Evolutionary conservation across 2,329 filamentous ascomycete genomes (phyloP), one percentile per base, ranked within the genome.

Genomic region (Talaromyces sp.): DNA sequence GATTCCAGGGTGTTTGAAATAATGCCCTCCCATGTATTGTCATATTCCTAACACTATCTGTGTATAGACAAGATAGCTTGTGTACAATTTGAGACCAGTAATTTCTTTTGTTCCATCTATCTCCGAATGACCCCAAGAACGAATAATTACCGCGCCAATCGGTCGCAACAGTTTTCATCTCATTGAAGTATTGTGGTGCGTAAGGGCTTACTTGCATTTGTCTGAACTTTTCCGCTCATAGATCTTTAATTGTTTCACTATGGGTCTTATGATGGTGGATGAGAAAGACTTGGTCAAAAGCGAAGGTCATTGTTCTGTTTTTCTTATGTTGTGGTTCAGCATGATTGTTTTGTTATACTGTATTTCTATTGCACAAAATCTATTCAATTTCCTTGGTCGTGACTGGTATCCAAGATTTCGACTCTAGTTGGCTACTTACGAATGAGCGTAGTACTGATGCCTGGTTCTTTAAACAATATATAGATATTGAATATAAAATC

Each of bases 31-130:
- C 63, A 65, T 70, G 70, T 68, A 70, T 64, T 66, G 68, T 71
- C 54, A 56, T 69, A 70, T 70, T 57, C 57, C 53, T 57, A 60
- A 57, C 58, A 60, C 58, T 59, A 59, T 71, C 69, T 73, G 68
- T 74, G 69, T 72, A 73, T 73, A 75, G 70, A 74, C 70, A 71
- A 74, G 70, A 70, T 74, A 74, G 72, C 69, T 73, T 74, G 72
- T 74, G 72, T 74, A 74, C 72, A 74, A 74, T 74, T 73, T 73
- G 70, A 74, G 67, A 66, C 72, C 69, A 73, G 69, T 71, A 64
- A 70, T 73, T 72, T 71, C 63, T 69, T 70, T 66, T 72, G 58
- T 60, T 57, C 46, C 10, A 60, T n/a, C 33, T 51, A 35, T 35
- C 33, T 37, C 33, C 48, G 25, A 35, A 35, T n/a, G n/a, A n/a